Evolutionary conservation across 257 asterid genomes (phyloP).

Genomic region (Ilex asprella): DNA sequence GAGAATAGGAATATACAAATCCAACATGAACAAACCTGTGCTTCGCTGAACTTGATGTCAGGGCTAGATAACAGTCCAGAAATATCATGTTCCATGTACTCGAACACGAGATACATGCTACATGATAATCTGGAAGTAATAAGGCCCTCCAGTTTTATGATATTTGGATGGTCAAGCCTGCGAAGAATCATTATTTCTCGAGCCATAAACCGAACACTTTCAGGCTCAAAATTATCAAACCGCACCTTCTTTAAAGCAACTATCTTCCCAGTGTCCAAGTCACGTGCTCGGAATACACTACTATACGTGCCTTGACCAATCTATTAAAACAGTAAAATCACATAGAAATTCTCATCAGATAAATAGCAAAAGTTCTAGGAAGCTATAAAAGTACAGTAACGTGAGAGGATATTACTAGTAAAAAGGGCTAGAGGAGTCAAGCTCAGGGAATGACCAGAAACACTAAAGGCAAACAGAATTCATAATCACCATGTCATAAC

Average conservation of each 20-base stretch:
- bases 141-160: conserved; percentile 71
- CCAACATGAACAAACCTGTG: conserved; percentile 54
- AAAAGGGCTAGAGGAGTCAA: no score
- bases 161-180: conserved; percentile 34
- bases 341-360: not conserved
- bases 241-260: conserved; percentile 47
- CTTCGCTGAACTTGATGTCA: conserved; percentile 67
- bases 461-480: no score
- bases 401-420: no score
- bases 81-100: conserved; percentile 96
- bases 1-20: no score
- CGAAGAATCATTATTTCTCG: conserved; percentile 43
- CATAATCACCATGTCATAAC: no score
- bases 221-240: conserved; percentile 41
- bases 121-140: conserved; percentile 77
- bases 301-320: conserved; percentile 52
- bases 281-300: conserved; percentile 39
- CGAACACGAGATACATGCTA: conserved; percentile 89
- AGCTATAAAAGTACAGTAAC: not conserved
- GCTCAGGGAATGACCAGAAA: no score
- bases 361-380: not conserved
- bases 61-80: conserved; percentile 78
- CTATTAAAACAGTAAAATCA: conserved; percentile 3
- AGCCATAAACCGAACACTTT: conserved; percentile 47
- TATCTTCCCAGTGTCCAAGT: conserved; percentile 24